Evolutionary conservation across 192 early-diverging fungal species (phyloP), one percentile per base, ranked within the genome.

Genomic region (Rhizophagus sp.): DNA sequence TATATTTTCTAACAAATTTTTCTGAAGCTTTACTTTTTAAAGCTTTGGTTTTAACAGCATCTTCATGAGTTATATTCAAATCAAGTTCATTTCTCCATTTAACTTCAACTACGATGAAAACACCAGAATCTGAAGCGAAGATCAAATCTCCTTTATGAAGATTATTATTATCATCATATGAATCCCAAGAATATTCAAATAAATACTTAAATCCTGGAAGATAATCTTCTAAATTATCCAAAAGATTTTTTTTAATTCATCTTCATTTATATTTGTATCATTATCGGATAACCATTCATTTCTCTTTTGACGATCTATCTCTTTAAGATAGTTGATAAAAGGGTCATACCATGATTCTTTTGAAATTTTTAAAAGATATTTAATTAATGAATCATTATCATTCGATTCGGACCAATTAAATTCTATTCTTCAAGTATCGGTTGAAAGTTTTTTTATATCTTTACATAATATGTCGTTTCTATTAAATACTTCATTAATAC

Each of bases 91-190:
- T 19, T n/a, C 4, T 44, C 33, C 39, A 36, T 70, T 70, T 47
- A 24, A 44, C 68, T 25, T 41, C 68, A 70, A 70, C 68, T 0
- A 70, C 68, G 11, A 34, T 11, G 17, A 70, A 70, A 24, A 70
- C 22, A 44, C 68, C 68, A 70, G 2, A 41, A 70, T 70, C 39
- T 41, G 68, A 70, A n/a, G 68, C 68, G 17, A 70, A 70, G 3
- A 70, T 70, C 11, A 70, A 44, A 70, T 70, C 68, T 36, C 68
- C 68, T 41, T 70, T 22, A 70, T 39, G 19, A 70, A 4, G 41
- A n/a, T 41, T 33, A n/a, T 4, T n/a, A 22, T 41, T 7, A 2
- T 44, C 39, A 70, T 41, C 34, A 44, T 22, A 0, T 41, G 11
- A 19, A 11, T 44, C 3, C 39, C 68, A 70, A n/a, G 33, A 33